Base-by-base conservation (phyloP, 768 basidiomycete species). In the Suillus weaverae region DNA sequence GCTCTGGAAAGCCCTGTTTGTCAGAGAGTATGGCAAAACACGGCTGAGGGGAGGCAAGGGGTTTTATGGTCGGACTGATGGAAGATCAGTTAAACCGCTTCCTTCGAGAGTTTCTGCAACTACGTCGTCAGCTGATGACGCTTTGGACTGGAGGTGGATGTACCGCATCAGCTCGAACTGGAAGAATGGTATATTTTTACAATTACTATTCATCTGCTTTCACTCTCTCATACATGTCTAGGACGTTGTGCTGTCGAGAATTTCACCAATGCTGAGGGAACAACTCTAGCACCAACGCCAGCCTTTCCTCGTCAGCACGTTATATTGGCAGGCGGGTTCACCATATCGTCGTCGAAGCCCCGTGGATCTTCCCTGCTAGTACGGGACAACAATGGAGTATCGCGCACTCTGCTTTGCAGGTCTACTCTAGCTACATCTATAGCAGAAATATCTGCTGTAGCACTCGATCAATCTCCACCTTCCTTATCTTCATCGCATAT, bases 91-190 rank as follows among this genome's bases (percentile, higher is more conserved):
- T 30, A 86, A 81, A 69, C 80, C 83, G 2, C 77, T 93, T 35
- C 90, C 90, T 13, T 81, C 80, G 33, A 76, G 87, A 72, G 83
- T 79, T 5, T 67, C 67, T 36, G 46, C 39, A 30, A 32, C 57
- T 26, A 66, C 44, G 33, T 57, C 62, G 48, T 67, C 77, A 64
- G 70, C 71, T 36, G 77, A 79, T 22, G 71, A 77, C 22, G 73
- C 76, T 41, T 72, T 78, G 36, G 85, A 91, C 71, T 94, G 91
- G 91, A 92, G 91, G 75, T 90, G 86, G 85, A 92, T 93, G 91
- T 93, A 92, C 74, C 84, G 90, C 62, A 89, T 92, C 67, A 91
- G 89, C 69, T 86, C 86, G 18, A 93, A 93, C 69, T 94, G 92
- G 92, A 84, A 84, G 73, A 89, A 78, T 76, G 92, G 92, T 92